phyloP scores from a whole-genome alignment of 495 filamentous ascomycete species.

The Penicillium coffeae region DNA sequence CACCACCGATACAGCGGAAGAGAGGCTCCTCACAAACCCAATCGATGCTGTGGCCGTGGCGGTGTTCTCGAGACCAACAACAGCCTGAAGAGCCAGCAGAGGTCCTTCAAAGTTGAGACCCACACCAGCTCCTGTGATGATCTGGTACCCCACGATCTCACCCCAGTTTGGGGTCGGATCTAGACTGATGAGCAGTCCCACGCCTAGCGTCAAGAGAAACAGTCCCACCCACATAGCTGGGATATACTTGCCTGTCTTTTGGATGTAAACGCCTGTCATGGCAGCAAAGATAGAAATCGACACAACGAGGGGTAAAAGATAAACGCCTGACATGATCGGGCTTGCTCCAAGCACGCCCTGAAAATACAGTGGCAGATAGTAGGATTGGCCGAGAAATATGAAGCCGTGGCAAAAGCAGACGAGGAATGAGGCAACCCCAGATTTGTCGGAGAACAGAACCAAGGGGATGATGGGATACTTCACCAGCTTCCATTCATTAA shows the following conservation, averaged over 20 bases:
- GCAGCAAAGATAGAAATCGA: conserved; percentile 56
- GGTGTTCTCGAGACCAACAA: conserved; percentile 28
- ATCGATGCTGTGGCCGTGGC: conserved; percentile 37
- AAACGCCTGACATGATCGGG: conserved; percentile 67
- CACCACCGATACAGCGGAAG: conserved; percentile 51
- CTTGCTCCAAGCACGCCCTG: conserved; percentile 57
- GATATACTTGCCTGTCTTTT: conserved; percentile 47
- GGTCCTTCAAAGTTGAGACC: conserved; percentile 60
- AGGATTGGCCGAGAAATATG: background rate
- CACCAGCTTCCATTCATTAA: conserved; percentile 65
- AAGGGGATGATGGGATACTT: conserved; percentile 69
- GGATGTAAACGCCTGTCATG: conserved; percentile 43
- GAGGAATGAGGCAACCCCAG: background rate
- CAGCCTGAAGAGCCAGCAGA: conserved; percentile 17
- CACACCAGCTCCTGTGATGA: conserved; percentile 51
- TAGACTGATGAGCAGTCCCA: conserved; percentile 62
- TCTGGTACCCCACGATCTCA: conserved; percentile 55
- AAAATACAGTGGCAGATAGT: conserved; percentile 48
- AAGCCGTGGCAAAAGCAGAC: background rate
- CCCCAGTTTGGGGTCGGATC: conserved; percentile 46
- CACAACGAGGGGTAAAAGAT: conserved; percentile 64
- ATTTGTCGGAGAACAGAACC: conserved; percentile 41
- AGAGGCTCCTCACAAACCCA: conserved; percentile 34
- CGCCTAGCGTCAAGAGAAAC: conserved; percentile 57
- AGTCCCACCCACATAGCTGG: conserved; percentile 47